A percentile compares a stretch with the other conserved stretches of the same genome.
Evolutionary conservation across 306 rosid genomes (phyloP).

Genomic region (Medicago ruthenica): DNA sequence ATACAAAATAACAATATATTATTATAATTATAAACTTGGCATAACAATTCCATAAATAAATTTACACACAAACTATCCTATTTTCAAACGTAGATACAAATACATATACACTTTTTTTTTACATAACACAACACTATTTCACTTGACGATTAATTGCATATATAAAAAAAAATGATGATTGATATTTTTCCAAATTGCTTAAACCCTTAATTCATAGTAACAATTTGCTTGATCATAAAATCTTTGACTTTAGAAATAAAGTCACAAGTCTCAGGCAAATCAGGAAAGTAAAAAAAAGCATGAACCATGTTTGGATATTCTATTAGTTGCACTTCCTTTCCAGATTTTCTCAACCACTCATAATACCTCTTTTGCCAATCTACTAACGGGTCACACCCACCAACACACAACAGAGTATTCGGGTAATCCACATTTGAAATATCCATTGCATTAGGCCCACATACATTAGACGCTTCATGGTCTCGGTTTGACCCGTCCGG

Average conservation of each 20-base stretch:
- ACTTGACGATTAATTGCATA: too few relatives aligned
- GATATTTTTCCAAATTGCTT: neutral
- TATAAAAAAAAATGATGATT: too few relatives aligned
- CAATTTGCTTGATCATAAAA: conserved; percentile 44
- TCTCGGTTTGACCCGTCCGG: conserved; percentile 56
- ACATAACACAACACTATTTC: too few relatives aligned
- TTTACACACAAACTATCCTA: too few relatives aligned
- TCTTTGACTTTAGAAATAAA: conserved; percentile 50
- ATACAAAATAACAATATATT: too few relatives aligned
- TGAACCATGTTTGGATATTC: conserved; percentile 68
- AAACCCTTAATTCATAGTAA: neutral
- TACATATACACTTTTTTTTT: too few relatives aligned
- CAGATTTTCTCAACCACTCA: conserved; percentile 65
- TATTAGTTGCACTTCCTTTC: conserved; percentile 55
- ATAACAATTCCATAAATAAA: too few relatives aligned
- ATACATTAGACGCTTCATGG: conserved; percentile 58
- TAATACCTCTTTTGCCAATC: conserved; percentile 71
- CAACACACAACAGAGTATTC: conserved; percentile 57
- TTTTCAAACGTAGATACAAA: too few relatives aligned
- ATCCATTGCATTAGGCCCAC: conserved; percentile 62
- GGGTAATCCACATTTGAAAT: conserved; percentile 64
- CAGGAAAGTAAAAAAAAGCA: conserved; percentile 58
- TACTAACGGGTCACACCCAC: conserved; percentile 70
- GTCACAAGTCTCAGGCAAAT: conserved; percentile 46
- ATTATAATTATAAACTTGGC: too few relatives aligned